Base-by-base conservation (phyloP, 495 filamentous ascomycete species). In the Arthonia radiata region DNA sequence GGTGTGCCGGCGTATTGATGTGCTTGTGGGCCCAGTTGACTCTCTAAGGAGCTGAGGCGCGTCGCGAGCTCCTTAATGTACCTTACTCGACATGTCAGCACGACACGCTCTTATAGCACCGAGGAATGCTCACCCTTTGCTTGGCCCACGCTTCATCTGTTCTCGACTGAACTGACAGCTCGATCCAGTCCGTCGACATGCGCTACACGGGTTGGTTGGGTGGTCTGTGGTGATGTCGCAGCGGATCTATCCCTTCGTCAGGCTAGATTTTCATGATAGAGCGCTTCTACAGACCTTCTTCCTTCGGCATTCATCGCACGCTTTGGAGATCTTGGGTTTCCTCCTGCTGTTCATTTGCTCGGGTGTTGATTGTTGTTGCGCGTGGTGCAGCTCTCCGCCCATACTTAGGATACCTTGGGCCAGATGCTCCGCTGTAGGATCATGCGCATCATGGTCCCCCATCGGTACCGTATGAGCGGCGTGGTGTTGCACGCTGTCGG, bases 51-150 rank as follows among this genome's bases (percentile, higher is more conserved):
- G 33, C 83, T 67, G 26, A 94, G 60, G 16, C 83, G 61, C 36
- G 92, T 82, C 17, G 82, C 80, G 2, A 94, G 60, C 42, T 94
- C 83, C 43, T 93, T 93, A 43, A 94, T 94, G 39, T 94, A 94
- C 0, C 76, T n/a, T n/a, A n/a, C n/a, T n/a, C n/a, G n/a, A n/a
- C n/a, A n/a, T n/a, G n/a, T n/a, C n/a, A n/a, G n/a, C n/a, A n/a
- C n/a, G n/a, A n/a, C n/a, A n/a, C n/a, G n/a, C n/a, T n/a, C n/a
- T n/a, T 83, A 39, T 25, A 12, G n/a, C 4, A 31, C 17, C 26
- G 23, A 15, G n/a, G 23, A 25, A 33, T 28, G 31, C 60, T 36
- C 61, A 79, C 68, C 83, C 83, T 66, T 94, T 94, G 39, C 77
- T 90, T 4, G 83, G 83, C 4, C 83, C 83, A 30, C 83, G 66